Conservation (phyloP, 495 filamentous ascomycete genomes). For the Chaetomium fimeti region DNA sequence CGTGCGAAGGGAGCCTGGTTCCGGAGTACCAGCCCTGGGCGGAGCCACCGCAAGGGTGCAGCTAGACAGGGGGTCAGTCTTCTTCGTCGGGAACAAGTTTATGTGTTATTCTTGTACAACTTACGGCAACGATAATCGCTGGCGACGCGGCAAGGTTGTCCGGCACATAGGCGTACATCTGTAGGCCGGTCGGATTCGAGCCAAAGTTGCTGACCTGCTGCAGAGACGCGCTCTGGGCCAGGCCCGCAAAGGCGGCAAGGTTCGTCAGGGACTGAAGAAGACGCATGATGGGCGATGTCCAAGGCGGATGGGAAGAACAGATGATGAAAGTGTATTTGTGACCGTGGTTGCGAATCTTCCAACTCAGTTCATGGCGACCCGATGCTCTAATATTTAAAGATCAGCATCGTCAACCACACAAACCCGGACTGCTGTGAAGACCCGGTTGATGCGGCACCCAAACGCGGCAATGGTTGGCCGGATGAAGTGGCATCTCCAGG, state of each 20-base stretch:
- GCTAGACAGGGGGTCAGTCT: slow-evolving; percentile 20
- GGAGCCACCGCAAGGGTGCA: slow-evolving; percentile 43
- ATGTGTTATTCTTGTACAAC: not conserved
- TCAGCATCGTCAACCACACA: not conserved
- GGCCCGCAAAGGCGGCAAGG: slow-evolving; percentile 1
- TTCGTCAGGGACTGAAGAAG: not conserved
- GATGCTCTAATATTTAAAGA: not conserved
- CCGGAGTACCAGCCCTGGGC: slow-evolving; percentile 36
- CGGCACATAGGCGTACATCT: slow-evolving; percentile 46
- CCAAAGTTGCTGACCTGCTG: slow-evolving; percentile 41
- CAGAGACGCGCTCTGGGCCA: slow-evolving; percentile 34
- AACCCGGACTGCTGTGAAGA: not conserved
- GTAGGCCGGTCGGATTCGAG: slow-evolving; percentile 37
- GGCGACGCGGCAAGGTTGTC: slow-evolving; percentile 42
- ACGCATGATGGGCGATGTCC: slow-evolving; percentile 5
- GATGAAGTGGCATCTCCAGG: slow-evolving; percentile 3
- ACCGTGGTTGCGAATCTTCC: too few species aligned
- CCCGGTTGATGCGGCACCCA: not conserved
- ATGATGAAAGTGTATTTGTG: not conserved
- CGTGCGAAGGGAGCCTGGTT: slow-evolving; percentile 42
- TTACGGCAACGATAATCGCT: slow-evolving; percentile 37
- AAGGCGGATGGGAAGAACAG: not conserved
- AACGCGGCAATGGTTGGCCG: slow-evolving; percentile 13
- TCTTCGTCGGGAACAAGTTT: not conserved
- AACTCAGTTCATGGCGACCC: not conserved